Percentiles rank a stretch among this genome's conserved stretches.
Evolutionary conservation across 2,329 filamentous ascomycete species (phyloP).

Genomic region (Venturia carpophila): DNA sequence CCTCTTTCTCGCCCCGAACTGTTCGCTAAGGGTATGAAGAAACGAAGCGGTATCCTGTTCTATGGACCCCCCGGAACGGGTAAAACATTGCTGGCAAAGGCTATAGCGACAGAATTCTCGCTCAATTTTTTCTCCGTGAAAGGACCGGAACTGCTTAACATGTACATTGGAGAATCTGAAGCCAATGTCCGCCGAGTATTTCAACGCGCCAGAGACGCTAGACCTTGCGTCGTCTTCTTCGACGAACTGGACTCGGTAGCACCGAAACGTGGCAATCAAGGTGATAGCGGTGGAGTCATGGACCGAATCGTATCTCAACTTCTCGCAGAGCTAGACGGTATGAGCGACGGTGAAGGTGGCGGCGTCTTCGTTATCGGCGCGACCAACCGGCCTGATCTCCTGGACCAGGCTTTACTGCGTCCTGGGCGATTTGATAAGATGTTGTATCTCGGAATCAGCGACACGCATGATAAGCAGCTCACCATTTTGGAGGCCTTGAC

Average conservation of each 20-base stretch:
- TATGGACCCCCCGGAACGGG: constrained; percentile 87
- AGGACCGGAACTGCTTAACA: constrained; percentile 83
- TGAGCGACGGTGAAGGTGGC: constrained; percentile 81
- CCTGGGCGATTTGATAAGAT: constrained; percentile 97
- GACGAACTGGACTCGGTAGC: constrained; percentile 90
- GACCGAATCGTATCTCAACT: constrained; percentile 94
- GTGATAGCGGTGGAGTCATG: constrained; percentile 96
- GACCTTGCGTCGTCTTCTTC: constrained; percentile 88
- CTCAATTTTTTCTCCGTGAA: constrained; percentile 94
- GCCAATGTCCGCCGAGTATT: constrained; percentile 86
- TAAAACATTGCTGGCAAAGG: constrained; percentile 87
- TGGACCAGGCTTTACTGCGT: constrained; percentile 81
- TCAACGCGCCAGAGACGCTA: constrained; percentile 74
- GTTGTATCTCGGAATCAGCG: constrained; percentile 92
- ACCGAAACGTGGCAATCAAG: constrained; percentile 93
- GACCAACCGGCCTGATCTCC: constrained; percentile 86
- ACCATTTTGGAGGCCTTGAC: constrained; percentile 92
- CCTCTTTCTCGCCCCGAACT: constrained; percentile 86
- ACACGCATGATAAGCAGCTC: constrained; percentile 93
- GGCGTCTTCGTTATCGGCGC: constrained; percentile 96
- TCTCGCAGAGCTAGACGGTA: constrained; percentile 90
- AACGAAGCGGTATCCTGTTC: constrained; percentile 86
- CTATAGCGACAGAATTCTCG: constrained; percentile 87
- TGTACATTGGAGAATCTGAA: constrained; percentile 93
- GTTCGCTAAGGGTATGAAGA: constrained; percentile 97